Evolutionary conservation across 441 rosid genomes (phyloP).

Genomic region (Brassica hybrid): DNA sequence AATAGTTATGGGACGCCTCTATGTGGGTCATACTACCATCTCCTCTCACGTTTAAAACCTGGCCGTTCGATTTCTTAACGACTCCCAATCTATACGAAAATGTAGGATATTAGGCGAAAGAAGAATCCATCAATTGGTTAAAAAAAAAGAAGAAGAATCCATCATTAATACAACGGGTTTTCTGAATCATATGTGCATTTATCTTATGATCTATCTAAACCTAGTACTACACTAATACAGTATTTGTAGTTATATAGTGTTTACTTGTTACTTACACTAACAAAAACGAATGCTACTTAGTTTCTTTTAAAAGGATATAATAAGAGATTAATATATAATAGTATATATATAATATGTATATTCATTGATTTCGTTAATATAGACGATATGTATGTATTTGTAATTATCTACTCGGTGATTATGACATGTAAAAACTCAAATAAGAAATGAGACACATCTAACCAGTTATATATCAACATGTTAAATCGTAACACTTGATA

Average conservation of each 20-base stretch:
- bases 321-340: not conserved
- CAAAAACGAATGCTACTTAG: not conserved
- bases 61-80: slow-evolving; percentile 1
- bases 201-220: not conserved
- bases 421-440: not conserved
- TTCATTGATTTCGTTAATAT: not conserved
- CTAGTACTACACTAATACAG: not conserved
- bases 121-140: no score
- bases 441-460: not conserved
- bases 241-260: not conserved
- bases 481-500: not conserved
- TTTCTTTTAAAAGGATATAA: not conserved
- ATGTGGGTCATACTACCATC: slow-evolving; percentile 25
- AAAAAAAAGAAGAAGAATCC: not conserved
- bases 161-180: not conserved
- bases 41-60: slow-evolving; percentile 4
- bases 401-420: not conserved
- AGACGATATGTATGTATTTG: not conserved
- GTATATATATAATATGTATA: not conserved
- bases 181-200: not conserved
- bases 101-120: not conserved
- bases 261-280: not conserved
- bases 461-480: not conserved
- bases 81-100: no score
- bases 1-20: slow-evolving; percentile 28